Evolutionary conservation across 139 green algal genomes (phyloP), one percentile per base, ranked within the genome.

Genomic region (Nannochloris sp.): DNA sequence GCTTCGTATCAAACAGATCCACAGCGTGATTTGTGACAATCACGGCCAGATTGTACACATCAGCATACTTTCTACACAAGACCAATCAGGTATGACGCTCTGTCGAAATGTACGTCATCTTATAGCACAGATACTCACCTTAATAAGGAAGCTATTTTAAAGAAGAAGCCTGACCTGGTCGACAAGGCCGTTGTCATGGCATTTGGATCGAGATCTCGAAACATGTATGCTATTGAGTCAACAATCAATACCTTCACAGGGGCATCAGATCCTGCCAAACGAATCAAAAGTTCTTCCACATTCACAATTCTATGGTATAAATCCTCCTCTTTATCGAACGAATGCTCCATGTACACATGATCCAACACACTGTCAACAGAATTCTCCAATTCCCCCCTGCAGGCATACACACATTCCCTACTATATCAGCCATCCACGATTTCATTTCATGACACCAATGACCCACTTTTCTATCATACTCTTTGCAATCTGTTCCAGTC

Each of bases 201-300:
- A 61, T 31, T 21, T 25, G 16, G 18, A 53, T 21, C 46, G 0
- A 74, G 43, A n/a, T 87, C 76, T 2, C 83, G 67, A 43, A 90
- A 89, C 19, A 89, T 37, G 19, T 72, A 50, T 5, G 81, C 86
- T 10, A 92, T 63, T 5, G 86, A 94, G 68, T 92, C 85, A 16
- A 92, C 68, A 16, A 94, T 71, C 14, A 92, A 43, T 34, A 92
- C 61, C n/a, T 53, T 53, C 5, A 53, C 46, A 19, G 16, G 18
- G n/a, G 16, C n/a, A 1, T 53, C 18, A 53, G 46, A 53, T 25
- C 15, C n/a, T 53, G n/a, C 18, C 4, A 21, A 53, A 53, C 18
- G 16, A 53, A 21, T 25, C 5, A 53, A 21, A 25, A 53, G n/a
- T 7, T 19, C 16, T 53, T 53, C 46, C 11, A 53, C 18, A 21